Evolutionary conservation across 2,329 filamentous ascomycete genomes (phyloP), one percentile per base, ranked within the genome.

Genomic region (Penicillium sp.): DNA sequence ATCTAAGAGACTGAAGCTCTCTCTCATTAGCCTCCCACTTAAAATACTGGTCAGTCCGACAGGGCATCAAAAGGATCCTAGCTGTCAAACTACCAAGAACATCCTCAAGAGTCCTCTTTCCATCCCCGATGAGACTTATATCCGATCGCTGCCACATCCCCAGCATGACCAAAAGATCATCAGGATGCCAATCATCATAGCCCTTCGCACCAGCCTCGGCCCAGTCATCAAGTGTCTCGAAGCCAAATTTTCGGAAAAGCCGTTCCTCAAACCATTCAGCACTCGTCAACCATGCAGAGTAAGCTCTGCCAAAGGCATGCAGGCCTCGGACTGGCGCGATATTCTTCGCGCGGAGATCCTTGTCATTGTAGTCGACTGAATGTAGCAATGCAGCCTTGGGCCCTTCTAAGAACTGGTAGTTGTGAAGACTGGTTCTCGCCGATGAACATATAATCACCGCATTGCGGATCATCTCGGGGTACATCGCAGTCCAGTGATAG

Each of bases 251-350:
- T 51, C 71, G 66, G 63, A 76, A 82, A n/a, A 73, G 54, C 27
- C 73, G 66, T 52, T 78, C 55, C 4, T 78, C 71, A 52, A 79
- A 82, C 79, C 78, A 82, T 33, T 75, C 71, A 0, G 76, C 66
- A 53, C 78, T 80, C 0, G 78, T 79, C 54, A 81, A 52, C 79
- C 79, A 81, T 0, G 78, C 78, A 1, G 75, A 78, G 59, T 81
- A 81, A 0, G 78, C 77, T 42, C 76, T 71, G 3, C 76, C 78
- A 59, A 81, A 82, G 5, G 77, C 79, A 21, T 69, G 62, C 13
- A 82, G 61, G 0, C 78, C 79, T n/a, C 70, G 58, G 3, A 62
- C 62, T 3, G 72, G 67, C n/a, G 65, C 60, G 1, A 68, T 56
- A 24, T 63, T 70, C 37, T 67, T 66, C 5, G 63, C 52, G 22